phyloP scores from a whole-genome alignment of 345 rosid species.

The Eucalyptus cladocalyx region DNA sequence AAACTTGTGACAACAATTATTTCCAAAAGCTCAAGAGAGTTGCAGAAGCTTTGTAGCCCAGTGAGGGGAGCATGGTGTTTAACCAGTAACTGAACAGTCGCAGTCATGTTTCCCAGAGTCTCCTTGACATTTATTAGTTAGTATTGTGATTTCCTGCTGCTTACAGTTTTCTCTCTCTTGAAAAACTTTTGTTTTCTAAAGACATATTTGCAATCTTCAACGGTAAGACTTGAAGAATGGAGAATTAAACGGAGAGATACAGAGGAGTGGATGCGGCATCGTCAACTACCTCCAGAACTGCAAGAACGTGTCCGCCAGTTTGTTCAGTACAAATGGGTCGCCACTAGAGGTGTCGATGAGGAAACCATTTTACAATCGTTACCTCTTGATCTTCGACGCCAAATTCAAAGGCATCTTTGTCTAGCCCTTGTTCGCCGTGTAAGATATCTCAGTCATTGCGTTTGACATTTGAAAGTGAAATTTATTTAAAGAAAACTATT shows the following conservation, averaged over 20 bases:
- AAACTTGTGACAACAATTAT: background rate
- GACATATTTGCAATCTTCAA: constrained; percentile 80
- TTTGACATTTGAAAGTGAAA: background rate
- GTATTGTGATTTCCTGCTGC: background rate
- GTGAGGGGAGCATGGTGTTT: background rate
- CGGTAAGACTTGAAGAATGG: constrained; percentile 84
- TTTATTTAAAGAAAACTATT: background rate
- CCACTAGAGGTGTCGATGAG: constrained; percentile 81
- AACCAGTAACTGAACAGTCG: background rate
- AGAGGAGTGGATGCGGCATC: constrained; percentile 96
- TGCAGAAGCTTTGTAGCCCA: background rate
- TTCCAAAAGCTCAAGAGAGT: background rate
- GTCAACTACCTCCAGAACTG: constrained; percentile 66
- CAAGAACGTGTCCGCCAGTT: constrained; percentile 76
- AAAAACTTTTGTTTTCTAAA: background rate
- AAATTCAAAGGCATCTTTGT: constrained; percentile 73
- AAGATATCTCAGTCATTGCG: background rate
- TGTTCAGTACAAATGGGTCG: constrained; percentile 75
- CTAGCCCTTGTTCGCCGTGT: constrained; percentile 89
- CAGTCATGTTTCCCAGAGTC: background rate
- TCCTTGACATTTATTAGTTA: background rate
- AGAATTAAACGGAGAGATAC: constrained; percentile 77
- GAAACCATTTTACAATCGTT: constrained; percentile 59
- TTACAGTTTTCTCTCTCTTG: background rate
- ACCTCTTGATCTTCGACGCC: constrained; percentile 67